phyloP scores from a whole-genome alignment of 805 yeast genomes.

The Cyberlindnera suaveolens region DNA sequence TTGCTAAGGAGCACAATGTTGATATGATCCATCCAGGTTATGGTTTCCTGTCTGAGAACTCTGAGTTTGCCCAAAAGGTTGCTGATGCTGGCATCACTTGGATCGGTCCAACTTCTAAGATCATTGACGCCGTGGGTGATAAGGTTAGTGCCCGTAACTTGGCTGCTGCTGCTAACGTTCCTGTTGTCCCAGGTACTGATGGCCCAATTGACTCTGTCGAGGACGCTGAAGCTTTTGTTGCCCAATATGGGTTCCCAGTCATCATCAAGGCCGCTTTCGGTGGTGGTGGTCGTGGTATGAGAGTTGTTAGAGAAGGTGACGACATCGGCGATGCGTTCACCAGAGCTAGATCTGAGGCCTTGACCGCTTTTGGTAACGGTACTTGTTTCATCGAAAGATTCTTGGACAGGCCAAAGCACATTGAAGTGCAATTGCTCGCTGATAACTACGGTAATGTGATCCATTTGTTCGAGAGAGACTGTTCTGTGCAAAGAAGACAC shows the following conservation, averaged over 20 bases:
- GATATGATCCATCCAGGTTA: slow-evolving; percentile 92
- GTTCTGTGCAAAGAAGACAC: slow-evolving; percentile 99
- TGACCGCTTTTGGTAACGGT: slow-evolving; percentile 95
- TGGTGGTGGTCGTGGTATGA: slow-evolving; percentile 99
- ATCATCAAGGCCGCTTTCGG: slow-evolving; percentile 98
- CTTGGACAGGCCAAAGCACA: slow-evolving; percentile 92
- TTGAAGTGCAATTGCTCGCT: slow-evolving; percentile 93
- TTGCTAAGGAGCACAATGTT: slow-evolving; percentile 72
- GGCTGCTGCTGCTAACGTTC: slow-evolving; percentile 78
- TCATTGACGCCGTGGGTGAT: slow-evolving; percentile 94
- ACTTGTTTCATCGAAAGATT: slow-evolving; percentile 97
- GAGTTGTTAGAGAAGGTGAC: slow-evolving; percentile 97
- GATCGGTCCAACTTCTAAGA: slow-evolving; percentile 88
- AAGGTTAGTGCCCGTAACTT: slow-evolving; percentile 90
- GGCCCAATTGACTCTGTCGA: slow-evolving; percentile 84
- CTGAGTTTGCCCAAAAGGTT: slow-evolving; percentile 90
- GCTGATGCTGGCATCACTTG: slow-evolving; percentile 88
- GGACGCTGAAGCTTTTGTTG: slow-evolving; percentile 77
- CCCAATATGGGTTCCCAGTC: slow-evolving; percentile 86
- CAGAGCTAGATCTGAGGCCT: slow-evolving; percentile 92
- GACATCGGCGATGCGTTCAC: slow-evolving; percentile 84
- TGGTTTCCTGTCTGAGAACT: slow-evolving; percentile 85
- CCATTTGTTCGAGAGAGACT: slow-evolving; percentile 94
- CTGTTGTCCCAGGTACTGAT: slow-evolving; percentile 96
- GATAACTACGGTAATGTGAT: slow-evolving; percentile 92